Conservation (phyloP, 768 basidiomycete species). For the Gloeostereum incarnatum region DNA sequence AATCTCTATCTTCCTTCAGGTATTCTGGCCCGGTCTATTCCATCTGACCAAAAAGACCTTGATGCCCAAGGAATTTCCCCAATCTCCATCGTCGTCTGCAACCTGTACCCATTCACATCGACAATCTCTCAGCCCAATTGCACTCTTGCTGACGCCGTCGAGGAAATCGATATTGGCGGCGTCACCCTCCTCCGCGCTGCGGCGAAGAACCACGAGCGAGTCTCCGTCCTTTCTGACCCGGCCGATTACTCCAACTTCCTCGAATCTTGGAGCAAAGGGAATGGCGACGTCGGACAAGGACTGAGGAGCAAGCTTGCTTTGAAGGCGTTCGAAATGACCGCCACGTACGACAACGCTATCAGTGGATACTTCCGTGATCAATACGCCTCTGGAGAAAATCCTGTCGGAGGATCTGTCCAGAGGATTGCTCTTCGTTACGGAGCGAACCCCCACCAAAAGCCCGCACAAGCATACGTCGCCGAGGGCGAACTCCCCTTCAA, state of each 20-base stretch:
- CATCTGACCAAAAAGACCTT: slow-evolving; percentile 85
- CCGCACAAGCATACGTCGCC: slow-evolving; percentile 91
- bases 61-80: slow-evolving; percentile 77
- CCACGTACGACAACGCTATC: slow-evolving; percentile 91
- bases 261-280: slow-evolving; percentile 60
- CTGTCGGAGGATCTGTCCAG: slow-evolving; percentile 64
- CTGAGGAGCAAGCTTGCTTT: slow-evolving; percentile 77
- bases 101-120: slow-evolving; percentile 93
- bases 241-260: slow-evolving; percentile 82
- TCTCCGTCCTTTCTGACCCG: slow-evolving; percentile 84
- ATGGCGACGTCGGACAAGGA: slow-evolving; percentile 65
- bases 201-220: slow-evolving; percentile 95
- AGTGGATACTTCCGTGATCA: slow-evolving; percentile 94
- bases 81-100: slow-evolving; percentile 97
- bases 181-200: slow-evolving; percentile 96
- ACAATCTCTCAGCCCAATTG: slow-evolving; percentile 86
- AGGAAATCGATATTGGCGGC: slow-evolving; percentile 98
- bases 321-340: slow-evolving; percentile 97
- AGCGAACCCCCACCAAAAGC: slow-evolving; percentile 98
- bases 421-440: slow-evolving; percentile 86
- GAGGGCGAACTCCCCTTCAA: slow-evolving; percentile 90
- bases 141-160: slow-evolving; percentile 86
- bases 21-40: slow-evolving; percentile 87
- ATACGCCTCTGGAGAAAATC: slow-evolving; percentile 77
- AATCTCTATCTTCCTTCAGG: slow-evolving; percentile 32